A percentile compares a stretch with the other conserved stretches of the same genome.
These are phyloP conservation scores for Pholiota microspora DNA, from an alignment of 768 basidiomycete species.

Conservation along the genomic window DNA sequence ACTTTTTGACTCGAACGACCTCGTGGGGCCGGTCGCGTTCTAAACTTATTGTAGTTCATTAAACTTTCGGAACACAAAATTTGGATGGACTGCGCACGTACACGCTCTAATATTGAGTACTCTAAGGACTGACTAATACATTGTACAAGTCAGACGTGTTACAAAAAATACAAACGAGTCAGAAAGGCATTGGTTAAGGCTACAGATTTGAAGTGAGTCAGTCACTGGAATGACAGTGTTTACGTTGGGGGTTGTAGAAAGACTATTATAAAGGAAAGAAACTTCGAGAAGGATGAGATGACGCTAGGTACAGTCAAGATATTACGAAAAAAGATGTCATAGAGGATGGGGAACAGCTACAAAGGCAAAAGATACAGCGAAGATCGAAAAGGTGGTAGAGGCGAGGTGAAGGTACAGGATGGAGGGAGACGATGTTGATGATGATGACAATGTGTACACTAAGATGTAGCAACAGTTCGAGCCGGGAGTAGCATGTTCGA, in stretches of 20 bases:
- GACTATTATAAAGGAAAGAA: neutral
- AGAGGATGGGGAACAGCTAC: neutral
- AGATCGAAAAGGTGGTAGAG: conserved; percentile 6
- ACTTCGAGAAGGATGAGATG: neutral
- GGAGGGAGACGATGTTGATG: neutral
- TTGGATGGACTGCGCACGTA: neutral
- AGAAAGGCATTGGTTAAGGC: neutral
- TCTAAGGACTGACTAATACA: neutral
- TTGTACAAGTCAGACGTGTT: neutral
- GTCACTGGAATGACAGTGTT: neutral
- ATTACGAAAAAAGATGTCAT: neutral
- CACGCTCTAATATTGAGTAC: no score
- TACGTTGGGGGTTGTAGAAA: neutral
- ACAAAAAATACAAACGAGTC: neutral
- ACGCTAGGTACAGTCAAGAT: neutral
- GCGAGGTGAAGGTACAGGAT: no score
- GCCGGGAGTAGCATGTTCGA: neutral
- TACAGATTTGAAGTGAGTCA: neutral
- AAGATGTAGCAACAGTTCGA: neutral
- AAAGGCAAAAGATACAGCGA: neutral
- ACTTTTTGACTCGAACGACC: neutral
- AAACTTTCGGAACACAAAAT: no score
- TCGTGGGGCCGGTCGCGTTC: neutral
- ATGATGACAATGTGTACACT: neutral
- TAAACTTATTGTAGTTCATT: no score